These are phyloP conservation scores for Boletus fagicola DNA, from an alignment of 768 basidiomycete genomes.

Conservation along the genomic window DNA sequence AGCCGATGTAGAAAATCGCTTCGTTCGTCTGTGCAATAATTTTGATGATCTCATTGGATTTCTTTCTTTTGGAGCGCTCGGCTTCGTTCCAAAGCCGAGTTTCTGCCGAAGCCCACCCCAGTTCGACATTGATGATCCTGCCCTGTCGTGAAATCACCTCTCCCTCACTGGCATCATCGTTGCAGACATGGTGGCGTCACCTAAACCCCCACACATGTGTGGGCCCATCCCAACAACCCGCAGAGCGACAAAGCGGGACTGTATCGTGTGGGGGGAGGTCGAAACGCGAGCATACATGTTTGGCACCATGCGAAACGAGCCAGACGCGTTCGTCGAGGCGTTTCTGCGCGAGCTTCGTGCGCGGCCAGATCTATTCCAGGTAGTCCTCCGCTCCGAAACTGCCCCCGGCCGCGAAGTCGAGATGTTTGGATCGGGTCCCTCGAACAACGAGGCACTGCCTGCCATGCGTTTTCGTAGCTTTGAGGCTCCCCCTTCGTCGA, in stretches of 20 bases:
- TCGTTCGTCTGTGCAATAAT: constrained; percentile 32
- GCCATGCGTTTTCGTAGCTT: constrained; percentile 16
- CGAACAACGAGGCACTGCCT: constrained; percentile 7
- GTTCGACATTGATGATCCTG: not conserved
- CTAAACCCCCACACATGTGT: not conserved
- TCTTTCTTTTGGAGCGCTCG: constrained; percentile 27
- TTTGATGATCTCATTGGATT: constrained; percentile 33
- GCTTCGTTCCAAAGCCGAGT: constrained; percentile 15
- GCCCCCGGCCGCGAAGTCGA: constrained; percentile 24
- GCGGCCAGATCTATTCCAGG: constrained; percentile 33
- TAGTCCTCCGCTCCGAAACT: constrained; percentile 31
- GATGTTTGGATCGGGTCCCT: constrained; percentile 24
- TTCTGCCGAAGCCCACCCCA: constrained; percentile 14
- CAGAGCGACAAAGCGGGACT: constrained; percentile 12
- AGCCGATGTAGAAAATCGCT: constrained; percentile 28
- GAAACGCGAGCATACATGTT: constrained; percentile 30
- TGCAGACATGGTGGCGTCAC: constrained; percentile 17
- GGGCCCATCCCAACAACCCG: constrained; percentile 5
- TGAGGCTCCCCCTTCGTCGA: constrained; percentile 19
- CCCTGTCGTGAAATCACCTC: constrained; percentile 18
- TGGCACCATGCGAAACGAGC: constrained; percentile 32
- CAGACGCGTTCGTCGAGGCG: constrained; percentile 23
- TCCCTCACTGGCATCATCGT: constrained; percentile 22
- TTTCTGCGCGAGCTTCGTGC: constrained; percentile 32
- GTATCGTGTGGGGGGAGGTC: constrained; percentile 25